Evolutionary conservation across 2,329 filamentous ascomycete genomes (phyloP), one percentile per base, ranked within the genome.

Genomic region (Elsinoe perseae): DNA sequence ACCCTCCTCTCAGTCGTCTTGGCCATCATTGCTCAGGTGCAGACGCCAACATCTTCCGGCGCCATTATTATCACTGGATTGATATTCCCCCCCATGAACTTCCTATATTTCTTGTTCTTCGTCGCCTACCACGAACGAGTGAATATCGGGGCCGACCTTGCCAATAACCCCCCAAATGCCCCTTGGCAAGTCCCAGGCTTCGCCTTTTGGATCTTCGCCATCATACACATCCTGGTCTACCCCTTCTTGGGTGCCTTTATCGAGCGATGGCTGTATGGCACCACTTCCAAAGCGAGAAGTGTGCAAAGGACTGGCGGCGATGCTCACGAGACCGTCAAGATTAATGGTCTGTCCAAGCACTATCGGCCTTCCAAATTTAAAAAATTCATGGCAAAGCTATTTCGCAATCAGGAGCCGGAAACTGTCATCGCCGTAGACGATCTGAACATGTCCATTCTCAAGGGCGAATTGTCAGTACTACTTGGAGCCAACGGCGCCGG

Each of bases 401-500:
- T 81, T 44, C 70, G 71, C 42, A 74, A 78, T 44, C 74, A 70
- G 58, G 70, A 65, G 6, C 78, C 77, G n/a, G 79, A 84, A 34
- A 82, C 82, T 0, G 89, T 95, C 0, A 70, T 85, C n/a, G 91
- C 91, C 2, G 89, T 96, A 38, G 78, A 89, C 58, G 76, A 83
- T 38, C 73, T 96, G 34, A 85, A 79, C 53, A 75, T 96, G 48
- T 78, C 80, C 16, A 87, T 88, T 2, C 77, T 81, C 2, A 81
- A 83, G 60, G 91, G 91, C 1, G 85, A 95, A 63, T 95, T 96
- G 54, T 80, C 95, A 66, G 87, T 91, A 1, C 75, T 96, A 0
- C 78, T 96, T 0, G 91, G 91, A 34, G 89, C 90, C 4, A 96
- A 96, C 66, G 91, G 91, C 16, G 89, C 84, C 63, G 91, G 91